phyloP scores from a whole-genome alignment of 768 basidiomycete species.

The Trametopsis cervina region DNA sequence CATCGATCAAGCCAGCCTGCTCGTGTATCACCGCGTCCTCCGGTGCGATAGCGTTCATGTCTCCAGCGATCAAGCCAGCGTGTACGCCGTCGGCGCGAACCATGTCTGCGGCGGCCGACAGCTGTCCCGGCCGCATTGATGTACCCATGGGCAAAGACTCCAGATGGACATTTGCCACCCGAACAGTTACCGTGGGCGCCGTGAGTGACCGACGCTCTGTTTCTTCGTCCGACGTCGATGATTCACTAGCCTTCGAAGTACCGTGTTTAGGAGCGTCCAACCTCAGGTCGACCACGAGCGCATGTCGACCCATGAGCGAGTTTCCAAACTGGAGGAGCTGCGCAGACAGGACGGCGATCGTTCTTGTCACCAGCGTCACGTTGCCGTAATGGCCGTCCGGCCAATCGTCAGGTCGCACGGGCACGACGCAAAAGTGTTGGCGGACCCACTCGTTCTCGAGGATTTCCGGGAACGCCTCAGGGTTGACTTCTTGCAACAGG shows the following conservation, averaged over 20 bases:
- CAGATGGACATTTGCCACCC: slow-evolving; percentile 69
- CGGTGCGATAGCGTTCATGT: slow-evolving; percentile 61
- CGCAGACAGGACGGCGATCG: slow-evolving; percentile 41
- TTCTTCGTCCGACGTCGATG: slow-evolving; percentile 2
- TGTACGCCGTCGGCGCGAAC: slow-evolving; percentile 39
- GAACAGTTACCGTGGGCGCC: slow-evolving; percentile 37
- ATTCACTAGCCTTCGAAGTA: slow-evolving; percentile 16
- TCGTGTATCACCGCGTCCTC: slow-evolving; percentile 37
- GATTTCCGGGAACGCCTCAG: slow-evolving; percentile 37
- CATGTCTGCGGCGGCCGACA: slow-evolving; percentile 43
- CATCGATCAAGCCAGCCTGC: slow-evolving; percentile 47
- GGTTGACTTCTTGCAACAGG: slow-evolving; percentile 62
- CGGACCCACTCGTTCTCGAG: slow-evolving; percentile 58
- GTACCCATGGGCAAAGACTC: slow-evolving; percentile 52
- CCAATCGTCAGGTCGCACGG: slow-evolving; percentile 50
- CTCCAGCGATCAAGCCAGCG: slow-evolving; percentile 61
- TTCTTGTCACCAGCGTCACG: slow-evolving; percentile 60
- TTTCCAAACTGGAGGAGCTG: slow-evolving; percentile 46
- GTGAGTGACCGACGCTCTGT: slow-evolving; percentile 3
- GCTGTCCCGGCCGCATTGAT: slow-evolving; percentile 36
- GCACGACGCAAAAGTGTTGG: slow-evolving; percentile 50
- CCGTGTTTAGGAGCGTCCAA: slow-evolving; percentile 27
- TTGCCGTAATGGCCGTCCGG: slow-evolving; percentile 52
- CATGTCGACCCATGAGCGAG: slow-evolving; percentile 47
- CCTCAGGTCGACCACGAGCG: slow-evolving; percentile 50